phyloP scores from a whole-genome alignment of 2,329 filamentous ascomycete species.

The Dactylellina cionopaga region DNA sequence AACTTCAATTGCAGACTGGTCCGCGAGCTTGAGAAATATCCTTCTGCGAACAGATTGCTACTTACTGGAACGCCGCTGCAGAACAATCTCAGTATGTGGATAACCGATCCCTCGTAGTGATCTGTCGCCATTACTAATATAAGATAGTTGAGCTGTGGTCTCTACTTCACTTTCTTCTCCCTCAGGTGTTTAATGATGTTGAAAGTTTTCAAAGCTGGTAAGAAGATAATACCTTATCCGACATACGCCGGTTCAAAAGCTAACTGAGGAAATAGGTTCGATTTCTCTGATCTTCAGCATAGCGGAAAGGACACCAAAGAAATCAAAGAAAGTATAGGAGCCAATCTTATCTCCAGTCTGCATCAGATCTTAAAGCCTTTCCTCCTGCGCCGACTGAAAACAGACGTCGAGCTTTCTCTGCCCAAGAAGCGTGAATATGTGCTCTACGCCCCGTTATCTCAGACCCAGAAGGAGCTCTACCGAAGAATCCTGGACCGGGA shows the following conservation, averaged over 20 bases:
- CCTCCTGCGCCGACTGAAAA: constrained; percentile 85
- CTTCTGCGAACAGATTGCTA: constrained; percentile 86
- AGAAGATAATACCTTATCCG: background rate
- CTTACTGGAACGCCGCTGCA: constrained; percentile 96
- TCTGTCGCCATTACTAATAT: background rate
- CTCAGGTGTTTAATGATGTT: constrained; percentile 90
- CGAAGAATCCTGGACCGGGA: constrained; percentile 85
- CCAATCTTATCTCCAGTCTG: constrained; percentile 83
- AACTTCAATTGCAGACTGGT: constrained; percentile 95
- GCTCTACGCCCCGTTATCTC: constrained; percentile 88
- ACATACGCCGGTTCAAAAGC: too few relatives aligned
- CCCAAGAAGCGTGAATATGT: constrained; percentile 98
- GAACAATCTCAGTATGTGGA: constrained; percentile 77
- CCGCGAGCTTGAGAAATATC: constrained; percentile 85
- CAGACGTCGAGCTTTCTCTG: constrained; percentile 88
- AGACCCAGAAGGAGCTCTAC: constrained; percentile 91
- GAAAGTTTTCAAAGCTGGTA: constrained; percentile 93
- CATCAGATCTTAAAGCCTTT: constrained; percentile 94
- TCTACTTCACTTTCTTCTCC: constrained; percentile 88
- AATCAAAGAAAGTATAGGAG: constrained; percentile 79
- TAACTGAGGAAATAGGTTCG: constrained; percentile 64
- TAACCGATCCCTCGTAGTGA: background rate
- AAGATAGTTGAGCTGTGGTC: constrained; percentile 82
- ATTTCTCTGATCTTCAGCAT: constrained; percentile 91
- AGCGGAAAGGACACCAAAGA: constrained; percentile 81